Percentiles rank a stretch among this genome's conserved stretches.
phyloP scores from a whole-genome alignment of 805 yeast genomes.

The Myxozyma monticola region DNA sequence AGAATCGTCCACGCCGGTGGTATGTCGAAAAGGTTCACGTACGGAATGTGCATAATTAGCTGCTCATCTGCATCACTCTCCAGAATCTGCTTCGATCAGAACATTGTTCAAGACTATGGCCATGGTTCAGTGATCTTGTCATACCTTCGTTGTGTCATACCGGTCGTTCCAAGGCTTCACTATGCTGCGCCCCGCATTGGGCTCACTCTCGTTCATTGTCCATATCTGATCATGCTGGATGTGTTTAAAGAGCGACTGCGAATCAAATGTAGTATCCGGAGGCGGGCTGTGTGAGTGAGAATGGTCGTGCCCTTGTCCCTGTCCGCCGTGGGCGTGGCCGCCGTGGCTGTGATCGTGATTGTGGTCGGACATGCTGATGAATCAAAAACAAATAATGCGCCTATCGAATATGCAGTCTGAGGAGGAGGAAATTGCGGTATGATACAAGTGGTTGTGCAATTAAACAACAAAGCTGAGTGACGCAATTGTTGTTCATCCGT shows the following conservation, averaged over 20 bases:
- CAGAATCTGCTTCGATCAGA: slow-evolving; percentile 36
- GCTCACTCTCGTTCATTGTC: slow-evolving; percentile 62
- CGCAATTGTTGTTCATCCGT: no score
- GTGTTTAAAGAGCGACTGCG: slow-evolving; percentile 54
- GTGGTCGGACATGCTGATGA: slow-evolving; percentile 15
- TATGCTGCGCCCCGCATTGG: slow-evolving; percentile 50
- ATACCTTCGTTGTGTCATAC: slow-evolving; percentile 45
- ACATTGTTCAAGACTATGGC: neutral
- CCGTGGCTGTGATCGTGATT: slow-evolving; percentile 31
- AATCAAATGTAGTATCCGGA: slow-evolving; percentile 68
- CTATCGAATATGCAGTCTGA: no score
- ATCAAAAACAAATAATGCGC: no score
- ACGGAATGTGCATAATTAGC: slow-evolving; percentile 69
- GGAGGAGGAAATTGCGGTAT: no score
- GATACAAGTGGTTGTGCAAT: no score
- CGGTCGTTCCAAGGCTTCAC: slow-evolving; percentile 55
- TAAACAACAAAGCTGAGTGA: no score
- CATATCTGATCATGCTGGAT: slow-evolving; percentile 61
- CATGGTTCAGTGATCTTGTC: neutral
- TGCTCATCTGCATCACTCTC: slow-evolving; percentile 82
- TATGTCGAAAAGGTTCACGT: neutral
- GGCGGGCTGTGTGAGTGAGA: slow-evolving; percentile 46
- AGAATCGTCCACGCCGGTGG: neutral
- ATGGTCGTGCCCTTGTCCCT: slow-evolving; percentile 39
- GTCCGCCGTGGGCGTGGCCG: neutral